Conservation (phyloP, 306 rosid species). For the Quillaja saponaria region DNA sequence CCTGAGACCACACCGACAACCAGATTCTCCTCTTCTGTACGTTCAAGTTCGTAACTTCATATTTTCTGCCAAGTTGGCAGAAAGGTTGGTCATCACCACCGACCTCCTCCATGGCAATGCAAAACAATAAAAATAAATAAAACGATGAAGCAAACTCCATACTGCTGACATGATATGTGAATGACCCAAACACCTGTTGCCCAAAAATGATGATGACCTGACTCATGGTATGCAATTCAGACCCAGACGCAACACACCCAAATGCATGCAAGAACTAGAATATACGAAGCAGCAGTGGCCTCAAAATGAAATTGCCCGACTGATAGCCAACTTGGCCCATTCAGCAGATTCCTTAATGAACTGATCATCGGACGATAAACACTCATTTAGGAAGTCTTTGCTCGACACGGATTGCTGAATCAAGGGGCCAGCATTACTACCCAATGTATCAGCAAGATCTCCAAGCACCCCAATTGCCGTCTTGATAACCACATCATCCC, state of each 20-base stretch:
- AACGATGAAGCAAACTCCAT: conserved; percentile 45
- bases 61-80: conserved; percentile 80
- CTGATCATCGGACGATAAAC: conserved; percentile 79
- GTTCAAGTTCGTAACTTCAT: not conserved
- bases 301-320: conserved; percentile 77
- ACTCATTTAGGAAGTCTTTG: conserved; percentile 82
- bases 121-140: conserved; percentile 41
- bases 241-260: conserved; percentile 74
- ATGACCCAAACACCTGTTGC: conserved; percentile 49
- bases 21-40: conserved; percentile 29
- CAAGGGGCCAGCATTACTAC: conserved; percentile 64
- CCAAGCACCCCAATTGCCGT: conserved; percentile 94
- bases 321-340: conserved; percentile 89
- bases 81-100: conserved; percentile 54
- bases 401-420: conserved; percentile 84
- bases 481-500: conserved; percentile 87
- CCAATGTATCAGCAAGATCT: conserved; percentile 87
- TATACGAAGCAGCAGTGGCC: conserved; percentile 40
- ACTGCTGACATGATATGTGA: conserved; percentile 52
- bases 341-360: conserved; percentile 86
- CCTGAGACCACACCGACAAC: conserved; percentile 33
- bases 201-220: conserved; percentile 80
- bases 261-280: conserved; percentile 70
- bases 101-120: conserved; percentile 61
- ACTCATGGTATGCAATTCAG: conserved; percentile 77